These are phyloP conservation scores for Aspergillus tubingensis DNA, from an alignment of 2,329 filamentous ascomycete species.

Conservation along the genomic window DNA sequence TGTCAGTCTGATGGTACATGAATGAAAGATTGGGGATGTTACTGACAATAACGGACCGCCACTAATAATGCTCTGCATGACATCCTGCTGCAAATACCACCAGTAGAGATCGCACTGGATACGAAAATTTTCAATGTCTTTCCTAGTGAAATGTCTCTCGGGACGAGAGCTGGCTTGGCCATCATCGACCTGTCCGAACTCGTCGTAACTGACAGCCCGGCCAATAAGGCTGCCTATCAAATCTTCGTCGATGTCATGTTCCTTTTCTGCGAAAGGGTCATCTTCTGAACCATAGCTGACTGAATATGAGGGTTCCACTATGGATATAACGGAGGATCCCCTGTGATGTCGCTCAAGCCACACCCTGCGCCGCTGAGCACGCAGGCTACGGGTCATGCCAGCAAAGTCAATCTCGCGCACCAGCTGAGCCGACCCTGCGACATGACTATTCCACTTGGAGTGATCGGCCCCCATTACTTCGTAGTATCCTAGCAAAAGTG, in stretches of 20 bases:
- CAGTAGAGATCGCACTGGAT: conserved; percentile 85
- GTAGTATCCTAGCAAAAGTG: conserved; percentile 83
- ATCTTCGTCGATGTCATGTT: conserved; percentile 56
- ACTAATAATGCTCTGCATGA: conserved; percentile 85
- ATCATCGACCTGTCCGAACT: conserved; percentile 54
- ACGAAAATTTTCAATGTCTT: conserved; percentile 77
- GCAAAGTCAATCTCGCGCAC: conserved; percentile 79
- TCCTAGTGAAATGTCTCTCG: conserved; percentile 43
- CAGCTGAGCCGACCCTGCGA: conserved; percentile 80
- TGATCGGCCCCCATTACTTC: conserved; percentile 95
- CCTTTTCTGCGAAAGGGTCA: conserved; percentile 45
- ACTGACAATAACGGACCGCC: conserved; percentile 83
- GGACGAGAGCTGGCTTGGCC: conserved; percentile 16
- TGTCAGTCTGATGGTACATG: conserved; percentile 22
- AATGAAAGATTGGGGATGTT: neutral
- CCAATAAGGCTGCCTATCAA: conserved; percentile 62
- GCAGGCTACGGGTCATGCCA: conserved; percentile 69
- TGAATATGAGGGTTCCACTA: conserved; percentile 25
- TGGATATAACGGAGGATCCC: conserved; percentile 23
- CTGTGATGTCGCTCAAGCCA: conserved; percentile 33
- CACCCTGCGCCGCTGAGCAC: conserved; percentile 61
- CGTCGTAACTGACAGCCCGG: conserved; percentile 58
- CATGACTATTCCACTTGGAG: conserved; percentile 90
- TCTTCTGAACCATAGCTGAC: conserved; percentile 43
- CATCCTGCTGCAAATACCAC: conserved; percentile 96